Conservation (phyloP, 1,139 yeast genomes). For the Starmera stellimalicola region DNA sequence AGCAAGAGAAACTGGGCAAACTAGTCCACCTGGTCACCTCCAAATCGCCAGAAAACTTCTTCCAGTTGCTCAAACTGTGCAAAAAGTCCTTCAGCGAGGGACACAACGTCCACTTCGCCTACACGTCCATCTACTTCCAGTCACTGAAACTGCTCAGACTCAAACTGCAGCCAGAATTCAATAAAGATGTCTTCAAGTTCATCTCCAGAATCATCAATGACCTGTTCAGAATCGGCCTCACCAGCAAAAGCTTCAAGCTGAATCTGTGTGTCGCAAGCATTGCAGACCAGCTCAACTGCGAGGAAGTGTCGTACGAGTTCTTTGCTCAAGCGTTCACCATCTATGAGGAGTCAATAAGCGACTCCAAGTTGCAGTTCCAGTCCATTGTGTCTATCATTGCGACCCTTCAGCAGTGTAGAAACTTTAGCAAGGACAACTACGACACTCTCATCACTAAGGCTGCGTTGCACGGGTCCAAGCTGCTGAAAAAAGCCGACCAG, state of each 20-base stretch:
- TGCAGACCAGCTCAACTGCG: conserved; percentile 64
- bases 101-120: conserved; percentile 54
- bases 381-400: conserved; percentile 48
- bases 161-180: conserved; percentile 17
- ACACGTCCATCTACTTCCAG: conserved; percentile 62
- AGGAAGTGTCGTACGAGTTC: conserved; percentile 75
- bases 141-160: conserved; percentile 53
- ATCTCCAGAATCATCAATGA: conserved; percentile 66
- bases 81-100: conserved; percentile 48
- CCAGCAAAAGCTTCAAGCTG: conserved; percentile 37
- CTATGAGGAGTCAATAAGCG: conserved; percentile 73
- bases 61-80: conserved; percentile 49
- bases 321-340: conserved; percentile 82
- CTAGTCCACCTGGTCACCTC: conserved; percentile 53
- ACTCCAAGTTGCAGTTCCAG: conserved; percentile 50
- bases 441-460: conserved; percentile 77
- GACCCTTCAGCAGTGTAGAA: conserved; percentile 49
- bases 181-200: conserved; percentile 53
- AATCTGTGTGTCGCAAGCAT: conserved; percentile 50
- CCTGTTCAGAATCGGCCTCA: conserved; percentile 41
- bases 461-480: conserved; percentile 79
- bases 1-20: conserved; percentile 63
- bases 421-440: conserved; percentile 43
- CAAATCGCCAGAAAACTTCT: conserved; percentile 39
- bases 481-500: conserved; percentile 88